Base-by-base conservation (phyloP, 2,329 filamentous ascomycete genomes). In the Cercospora beticola region DNA sequence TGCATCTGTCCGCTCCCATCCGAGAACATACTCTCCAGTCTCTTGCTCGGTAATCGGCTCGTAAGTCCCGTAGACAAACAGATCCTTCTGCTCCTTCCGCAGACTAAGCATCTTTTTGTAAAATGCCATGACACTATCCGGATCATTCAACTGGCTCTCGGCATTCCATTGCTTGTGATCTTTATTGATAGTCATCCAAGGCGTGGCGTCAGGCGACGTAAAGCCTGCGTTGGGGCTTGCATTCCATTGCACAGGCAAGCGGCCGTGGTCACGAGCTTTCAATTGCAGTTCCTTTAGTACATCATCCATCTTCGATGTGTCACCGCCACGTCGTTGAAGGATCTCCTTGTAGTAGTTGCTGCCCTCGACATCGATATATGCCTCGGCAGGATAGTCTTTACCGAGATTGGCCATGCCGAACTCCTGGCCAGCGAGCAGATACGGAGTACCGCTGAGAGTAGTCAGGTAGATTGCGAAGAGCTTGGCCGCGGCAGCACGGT, bases 161-260 rank as follows among this genome's bases (percentile, higher is more conserved):
- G 61, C 69, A 65, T 71, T 71, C 65, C 67, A 69, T 52, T 69
- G 58, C 8, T 12, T 54, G 33, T 69, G 61, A 33, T 69, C 67
- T 23, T 70, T 62, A 28, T 72, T 72, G 16, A 72, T 54, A 9
- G 57, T 67, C 58, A 72, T 70, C 70, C 70, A 72, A 16, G 68
- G 70, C 12, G 26, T 68, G 46, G 46, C 46, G 7, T 64, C 18
- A 1, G 58, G 57, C 4, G 59, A 33, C 16, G 87, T 88, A 79
- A 92, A 92, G 1, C 90, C 90, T 0, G 86, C 88, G 70, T 88
- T 83, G 0, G 80, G 79, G 18, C 59, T 67, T 0, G 77, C 82
- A 66, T 84, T 83, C 90, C 90, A 92, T 70, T 89, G 88, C 81
- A 92, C 87, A 0, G 90, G 90, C 3, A 87, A 84, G n/a, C 90